phyloP scores from a whole-genome alignment of 768 basidiomycete species.

The Coprinopsis cinerea region DNA sequence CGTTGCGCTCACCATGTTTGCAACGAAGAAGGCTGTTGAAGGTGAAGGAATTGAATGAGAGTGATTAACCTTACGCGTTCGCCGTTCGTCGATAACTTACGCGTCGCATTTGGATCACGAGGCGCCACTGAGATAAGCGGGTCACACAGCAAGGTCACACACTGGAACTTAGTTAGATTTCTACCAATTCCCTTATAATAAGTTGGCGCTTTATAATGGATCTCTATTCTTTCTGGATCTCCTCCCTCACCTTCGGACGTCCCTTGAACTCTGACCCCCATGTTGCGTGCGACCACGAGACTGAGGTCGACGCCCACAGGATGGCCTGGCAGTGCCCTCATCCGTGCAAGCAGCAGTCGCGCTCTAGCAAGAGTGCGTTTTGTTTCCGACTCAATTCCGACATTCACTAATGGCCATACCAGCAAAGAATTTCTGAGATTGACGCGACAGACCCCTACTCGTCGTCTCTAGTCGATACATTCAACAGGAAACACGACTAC shows the following conservation, averaged over 20 bases:
- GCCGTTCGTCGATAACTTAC: constrained; percentile 27
- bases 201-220: too few relatives aligned
- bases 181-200: too few relatives aligned
- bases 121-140: background rate
- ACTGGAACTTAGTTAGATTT: too few relatives aligned
- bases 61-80: constrained; percentile 15
- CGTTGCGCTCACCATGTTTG: constrained; percentile 34
- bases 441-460: constrained; percentile 45
- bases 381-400: background rate
- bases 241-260: too few relatives aligned
- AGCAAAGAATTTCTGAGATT: constrained; percentile 54
- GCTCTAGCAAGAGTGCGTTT: constrained; percentile 11
- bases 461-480: constrained; percentile 58
- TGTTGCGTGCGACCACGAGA: background rate
- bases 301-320: background rate
- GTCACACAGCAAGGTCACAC: background rate
- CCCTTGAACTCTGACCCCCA: background rate
- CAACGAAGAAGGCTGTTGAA: constrained; percentile 13
- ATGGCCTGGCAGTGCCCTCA: background rate
- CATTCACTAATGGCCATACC: background rate
- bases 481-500: constrained; percentile 70
- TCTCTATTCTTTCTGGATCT: too few relatives aligned
- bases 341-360: background rate
- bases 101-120: constrained; percentile 25
- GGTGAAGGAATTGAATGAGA: constrained; percentile 1